phyloP scores from a whole-genome alignment of 2,329 filamentous ascomycete genomes.

The Coniochaeta sp. region DNA sequence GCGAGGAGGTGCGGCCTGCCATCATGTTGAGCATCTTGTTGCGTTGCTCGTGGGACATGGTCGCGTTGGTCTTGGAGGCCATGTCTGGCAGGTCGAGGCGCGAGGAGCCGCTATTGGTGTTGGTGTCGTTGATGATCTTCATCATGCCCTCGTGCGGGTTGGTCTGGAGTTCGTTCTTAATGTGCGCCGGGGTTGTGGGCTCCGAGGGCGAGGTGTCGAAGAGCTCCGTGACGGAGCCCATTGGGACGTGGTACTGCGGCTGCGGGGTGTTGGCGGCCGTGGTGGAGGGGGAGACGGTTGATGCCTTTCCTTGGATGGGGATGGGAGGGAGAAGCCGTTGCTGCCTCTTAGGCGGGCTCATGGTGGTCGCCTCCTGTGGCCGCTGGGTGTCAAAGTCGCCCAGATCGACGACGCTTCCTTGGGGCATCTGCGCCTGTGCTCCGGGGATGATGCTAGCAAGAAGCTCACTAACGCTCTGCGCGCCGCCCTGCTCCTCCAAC shows the following conservation, averaged over 20 bases:
- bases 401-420: constrained; percentile 54
- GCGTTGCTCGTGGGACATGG: constrained; percentile 49
- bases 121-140: constrained; percentile 59
- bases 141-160: constrained; percentile 57
- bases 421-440: constrained; percentile 36
- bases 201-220: constrained; percentile 44
- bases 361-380: constrained; percentile 20
- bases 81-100: constrained; percentile 49
- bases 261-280: constrained; percentile 21
- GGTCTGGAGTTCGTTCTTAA: constrained; percentile 49
- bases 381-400: constrained; percentile 44
- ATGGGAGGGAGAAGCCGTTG: constrained; percentile 50
- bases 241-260: constrained; percentile 28
- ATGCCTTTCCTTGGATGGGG: constrained; percentile 28
- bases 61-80: constrained; percentile 48
- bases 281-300: constrained; percentile 19
- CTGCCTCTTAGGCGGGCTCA: constrained; percentile 41
- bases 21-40: constrained; percentile 54
- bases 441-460: constrained; percentile 68
- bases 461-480: constrained; percentile 75
- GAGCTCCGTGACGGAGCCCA: constrained; percentile 54
- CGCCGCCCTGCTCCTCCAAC: constrained; percentile 71
- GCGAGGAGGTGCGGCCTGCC: constrained; percentile 33
- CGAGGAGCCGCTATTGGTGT: constrained; percentile 33
- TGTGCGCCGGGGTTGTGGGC: constrained; percentile 36